Percentiles rank a stretch among this genome's conserved stretches.
These are phyloP conservation scores for Penicillium cataractarum DNA, from an alignment of 495 filamentous ascomycete species.

Conservation along the genomic window DNA sequence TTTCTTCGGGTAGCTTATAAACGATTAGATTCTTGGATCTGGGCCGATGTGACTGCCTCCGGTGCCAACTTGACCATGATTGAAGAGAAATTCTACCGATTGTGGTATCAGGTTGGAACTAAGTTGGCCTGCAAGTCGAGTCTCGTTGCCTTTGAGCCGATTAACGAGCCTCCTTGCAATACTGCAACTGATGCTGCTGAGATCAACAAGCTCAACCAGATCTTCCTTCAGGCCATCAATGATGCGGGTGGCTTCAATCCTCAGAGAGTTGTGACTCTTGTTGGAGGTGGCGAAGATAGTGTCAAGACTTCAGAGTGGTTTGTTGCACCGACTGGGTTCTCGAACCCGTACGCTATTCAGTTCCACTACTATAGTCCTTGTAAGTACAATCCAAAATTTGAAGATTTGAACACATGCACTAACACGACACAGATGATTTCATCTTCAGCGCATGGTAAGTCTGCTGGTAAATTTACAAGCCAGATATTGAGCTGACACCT, in stretches of 20 bases:
- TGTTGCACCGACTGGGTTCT: conserved; percentile 47
- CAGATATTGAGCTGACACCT: background rate
- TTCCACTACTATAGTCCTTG: conserved; percentile 67
- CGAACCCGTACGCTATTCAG: conserved; percentile 64
- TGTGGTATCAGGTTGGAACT: conserved; percentile 64
- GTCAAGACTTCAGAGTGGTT: conserved; percentile 60
- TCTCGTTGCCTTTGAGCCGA: conserved; percentile 60
- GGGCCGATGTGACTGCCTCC: conserved; percentile 57
- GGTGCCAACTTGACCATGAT: conserved; percentile 54
- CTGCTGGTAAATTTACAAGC: background rate
- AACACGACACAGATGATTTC: conserved; percentile 44
- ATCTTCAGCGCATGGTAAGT: conserved; percentile 50
- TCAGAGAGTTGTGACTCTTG: conserved; percentile 60
- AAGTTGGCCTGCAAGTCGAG: conserved; percentile 58
- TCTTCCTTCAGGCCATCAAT: conserved; percentile 59
- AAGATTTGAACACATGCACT: conserved; percentile 20
- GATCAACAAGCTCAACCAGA: conserved; percentile 59
- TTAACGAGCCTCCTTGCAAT: conserved; percentile 62
- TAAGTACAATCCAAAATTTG: conserved; percentile 21
- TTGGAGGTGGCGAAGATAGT: conserved; percentile 53
- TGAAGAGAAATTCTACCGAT: conserved; percentile 57
- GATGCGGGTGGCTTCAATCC: conserved; percentile 60
- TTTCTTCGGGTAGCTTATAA: background rate
- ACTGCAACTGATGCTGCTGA: conserved; percentile 53
- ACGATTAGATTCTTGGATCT: conserved; percentile 54